A percentile compares a stretch with the other conserved stretches of the same genome.
phyloP scores from a whole-genome alignment of 768 basidiomycete species.

The Termitomyces sp. region DNA sequence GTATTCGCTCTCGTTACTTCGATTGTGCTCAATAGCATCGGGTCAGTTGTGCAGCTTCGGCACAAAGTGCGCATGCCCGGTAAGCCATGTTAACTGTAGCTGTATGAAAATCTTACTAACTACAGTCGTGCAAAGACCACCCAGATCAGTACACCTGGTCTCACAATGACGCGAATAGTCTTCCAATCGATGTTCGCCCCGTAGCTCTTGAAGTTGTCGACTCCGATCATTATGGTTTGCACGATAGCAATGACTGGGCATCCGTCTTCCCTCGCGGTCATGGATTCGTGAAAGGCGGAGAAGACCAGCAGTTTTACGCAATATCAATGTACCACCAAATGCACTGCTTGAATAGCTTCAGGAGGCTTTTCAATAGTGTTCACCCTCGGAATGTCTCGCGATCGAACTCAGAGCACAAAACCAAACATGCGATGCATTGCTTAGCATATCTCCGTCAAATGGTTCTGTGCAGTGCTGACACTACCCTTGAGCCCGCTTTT shows the following conservation, averaged over 20 bases:
- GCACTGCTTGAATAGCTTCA: slow-evolving; percentile 12
- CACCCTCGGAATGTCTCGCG: not conserved
- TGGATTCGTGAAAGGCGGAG: slow-evolving; percentile 9
- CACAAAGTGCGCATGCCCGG: not conserved
- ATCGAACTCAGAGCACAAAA: not conserved
- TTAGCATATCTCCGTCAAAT: slow-evolving; percentile 12
- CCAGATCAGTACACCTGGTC: not conserved
- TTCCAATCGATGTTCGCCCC: not conserved
- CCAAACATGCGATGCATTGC: slow-evolving; percentile 7
- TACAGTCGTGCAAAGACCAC: no score
- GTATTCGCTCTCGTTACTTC: not conserved
- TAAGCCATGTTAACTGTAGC: no score
- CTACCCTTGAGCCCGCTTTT: slow-evolving; percentile 12
- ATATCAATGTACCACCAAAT: slow-evolving; percentile 13
- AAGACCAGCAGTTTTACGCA: slow-evolving; percentile 5
- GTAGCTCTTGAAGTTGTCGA: slow-evolving; percentile 9
- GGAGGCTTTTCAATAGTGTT: slow-evolving; percentile 4
- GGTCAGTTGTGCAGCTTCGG: not conserved
- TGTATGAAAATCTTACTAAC: no score
- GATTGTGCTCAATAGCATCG: not conserved
- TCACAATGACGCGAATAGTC: not conserved
- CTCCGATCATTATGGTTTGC: slow-evolving; percentile 9
- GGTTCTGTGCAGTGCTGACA: slow-evolving; percentile 11
- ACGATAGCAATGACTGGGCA: slow-evolving; percentile 11
- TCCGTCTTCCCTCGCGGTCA: slow-evolving; percentile 11